Evolutionary conservation across 2,329 filamentous ascomycete species (phyloP).

Genomic region (Cladosporium cucumerinum): DNA sequence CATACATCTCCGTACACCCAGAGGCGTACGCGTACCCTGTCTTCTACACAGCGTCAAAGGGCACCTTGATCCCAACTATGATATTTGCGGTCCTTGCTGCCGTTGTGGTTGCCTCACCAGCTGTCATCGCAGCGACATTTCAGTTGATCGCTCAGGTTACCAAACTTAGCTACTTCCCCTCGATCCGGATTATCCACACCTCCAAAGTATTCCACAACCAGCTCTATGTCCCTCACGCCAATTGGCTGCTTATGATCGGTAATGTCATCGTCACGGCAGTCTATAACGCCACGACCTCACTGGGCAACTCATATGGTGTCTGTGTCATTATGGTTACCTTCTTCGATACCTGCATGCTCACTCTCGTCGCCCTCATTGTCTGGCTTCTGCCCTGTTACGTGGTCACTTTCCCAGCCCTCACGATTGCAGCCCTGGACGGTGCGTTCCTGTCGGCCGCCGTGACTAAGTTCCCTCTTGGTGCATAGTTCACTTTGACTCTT

Average conservation of each 20-base stretch:
- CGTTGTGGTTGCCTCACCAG: conserved; percentile 73
- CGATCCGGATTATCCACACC: conserved; percentile 70
- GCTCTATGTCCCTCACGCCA: conserved; percentile 70
- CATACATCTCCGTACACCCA: conserved; percentile 60
- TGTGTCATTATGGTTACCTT: conserved; percentile 80
- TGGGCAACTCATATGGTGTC: conserved; percentile 71
- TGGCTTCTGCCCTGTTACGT: conserved; percentile 62
- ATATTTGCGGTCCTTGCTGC: conserved; percentile 64
- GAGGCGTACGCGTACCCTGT: conserved; percentile 69
- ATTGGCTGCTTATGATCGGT: conserved; percentile 74
- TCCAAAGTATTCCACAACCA: conserved; percentile 69
- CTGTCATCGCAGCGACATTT: conserved; percentile 73
- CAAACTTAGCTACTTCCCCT: conserved; percentile 70
- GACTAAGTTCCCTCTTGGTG: conserved; percentile 70
- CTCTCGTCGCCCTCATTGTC: conserved; percentile 67
- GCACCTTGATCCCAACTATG: conserved; percentile 65
- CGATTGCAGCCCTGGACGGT: conserved; percentile 65
- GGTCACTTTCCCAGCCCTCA: conserved; percentile 60
- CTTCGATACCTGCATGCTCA: conserved; percentile 71
- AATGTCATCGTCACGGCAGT: conserved; percentile 63
- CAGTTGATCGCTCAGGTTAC: conserved; percentile 66
- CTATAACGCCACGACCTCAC: conserved; percentile 57
- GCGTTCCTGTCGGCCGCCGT: conserved; percentile 67
- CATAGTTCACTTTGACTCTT: conserved; percentile 72
- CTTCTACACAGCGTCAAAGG: conserved; percentile 65